Evolutionary conservation across 2,329 filamentous ascomycete genomes (phyloP), one percentile per base, ranked within the genome.

Genomic region (Trichoderma citrinoviride): DNA sequence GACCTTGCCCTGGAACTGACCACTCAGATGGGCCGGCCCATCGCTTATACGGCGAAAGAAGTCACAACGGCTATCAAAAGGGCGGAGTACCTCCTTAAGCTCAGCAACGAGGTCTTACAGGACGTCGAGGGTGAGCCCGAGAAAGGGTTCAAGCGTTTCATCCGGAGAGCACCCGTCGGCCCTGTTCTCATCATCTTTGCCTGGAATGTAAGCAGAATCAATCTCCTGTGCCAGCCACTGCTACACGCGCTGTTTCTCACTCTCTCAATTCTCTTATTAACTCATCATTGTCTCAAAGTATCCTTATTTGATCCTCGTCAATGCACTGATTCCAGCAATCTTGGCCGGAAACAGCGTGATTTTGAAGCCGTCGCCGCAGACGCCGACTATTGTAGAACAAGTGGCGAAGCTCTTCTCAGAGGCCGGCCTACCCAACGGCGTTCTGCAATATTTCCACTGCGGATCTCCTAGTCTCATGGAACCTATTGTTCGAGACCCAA

Each of bases 1-100:
- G 90, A 88, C 67, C 82, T 98, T 40, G 93, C 90, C 6, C 84
- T 87, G 70, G 93, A 97, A 76, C 80, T 98, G 66, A 97, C 93
- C 0, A 89, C 92, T 75, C 93, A 98, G 80, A 98, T 98, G 93
- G 94, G 94, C 47, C 85, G 94, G 21, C 94, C 94, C 40, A 97
- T 97, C 72, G 85, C 90, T 43, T 97, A 94, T 76, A 91, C 91
- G 0, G 88, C 85, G 53, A 92, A 88, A 70, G 94, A 98, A 80
- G 84, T 98, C 70, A 80, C 86, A 33, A 98, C 94, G 17, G 93
- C 93, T 7, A 85, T 96, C 69, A 91, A 90, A 79, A 87, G 94
- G 68, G 91, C 89, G 69, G 88, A 96, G 73, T 96, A 96, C 74
- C 81, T 98, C 65, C 83, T 96, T 71, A 92, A 91, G 75, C 90